These are phyloP conservation scores for Pezizomycotina sp. DNA, from an alignment of 2,329 filamentous ascomycete genomes.

Conservation along the genomic window DNA sequence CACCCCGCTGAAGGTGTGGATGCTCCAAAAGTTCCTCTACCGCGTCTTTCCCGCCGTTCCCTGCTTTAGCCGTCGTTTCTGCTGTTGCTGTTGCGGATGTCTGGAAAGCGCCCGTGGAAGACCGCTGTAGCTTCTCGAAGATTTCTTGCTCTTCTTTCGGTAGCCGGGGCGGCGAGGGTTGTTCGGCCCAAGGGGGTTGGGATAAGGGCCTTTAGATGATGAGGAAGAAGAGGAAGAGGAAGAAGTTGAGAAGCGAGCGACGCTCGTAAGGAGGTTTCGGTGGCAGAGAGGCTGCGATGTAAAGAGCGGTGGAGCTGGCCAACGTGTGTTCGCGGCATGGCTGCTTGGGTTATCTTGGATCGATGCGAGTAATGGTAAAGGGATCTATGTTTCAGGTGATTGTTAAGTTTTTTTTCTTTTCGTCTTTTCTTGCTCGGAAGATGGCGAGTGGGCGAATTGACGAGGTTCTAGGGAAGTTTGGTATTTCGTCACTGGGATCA, in stretches of 20 bases:
- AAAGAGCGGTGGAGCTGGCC: conserved; percentile 1
- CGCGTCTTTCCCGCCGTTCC: conserved; percentile 33
- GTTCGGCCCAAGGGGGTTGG: conserved; percentile 32
- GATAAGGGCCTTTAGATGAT: conserved; percentile 22
- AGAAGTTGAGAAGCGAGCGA: no score
- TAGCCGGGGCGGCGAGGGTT: conserved; percentile 53
- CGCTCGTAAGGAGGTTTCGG: no score
- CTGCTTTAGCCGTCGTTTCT: conserved; percentile 22
- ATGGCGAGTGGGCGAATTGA: no score
- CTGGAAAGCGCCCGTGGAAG: conserved; percentile 54
- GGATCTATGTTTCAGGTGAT: no score
- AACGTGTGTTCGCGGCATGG: neutral
- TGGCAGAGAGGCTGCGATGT: conserved; percentile 1
- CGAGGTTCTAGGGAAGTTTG: no score
- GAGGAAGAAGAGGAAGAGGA: conserved; percentile 1
- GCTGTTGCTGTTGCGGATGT: conserved; percentile 20
- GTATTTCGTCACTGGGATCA: no score
- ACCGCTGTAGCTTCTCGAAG: conserved; percentile 69
- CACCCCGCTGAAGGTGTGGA: conserved; percentile 56
- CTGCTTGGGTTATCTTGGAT: no score
- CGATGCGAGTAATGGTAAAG: no score
- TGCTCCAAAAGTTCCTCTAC: conserved; percentile 48
- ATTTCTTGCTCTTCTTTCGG: conserved; percentile 78
- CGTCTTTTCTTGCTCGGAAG: no score
- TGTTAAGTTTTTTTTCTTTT: no score